Conservation (phyloP, 2,329 filamentous ascomycete species). For the Gnomoniopsis smithogilvyi region DNA sequence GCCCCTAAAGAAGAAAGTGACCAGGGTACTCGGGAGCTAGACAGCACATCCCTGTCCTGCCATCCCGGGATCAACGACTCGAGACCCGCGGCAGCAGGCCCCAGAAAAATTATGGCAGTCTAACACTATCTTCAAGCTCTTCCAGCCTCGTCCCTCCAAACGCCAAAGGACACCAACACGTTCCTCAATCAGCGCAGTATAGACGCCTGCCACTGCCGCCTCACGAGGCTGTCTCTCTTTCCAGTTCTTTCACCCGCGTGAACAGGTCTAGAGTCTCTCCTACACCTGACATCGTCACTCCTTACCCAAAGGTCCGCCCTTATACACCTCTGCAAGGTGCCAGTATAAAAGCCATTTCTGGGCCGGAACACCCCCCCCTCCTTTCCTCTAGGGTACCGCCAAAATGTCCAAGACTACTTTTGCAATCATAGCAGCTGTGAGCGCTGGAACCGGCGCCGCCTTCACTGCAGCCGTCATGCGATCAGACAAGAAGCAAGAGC, state of each 20-base stretch:
- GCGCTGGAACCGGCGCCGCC: constrained; percentile 73
- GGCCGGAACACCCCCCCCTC: background rate
- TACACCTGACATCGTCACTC: constrained; percentile 17
- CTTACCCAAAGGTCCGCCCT: background rate
- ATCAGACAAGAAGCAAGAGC: constrained; percentile 37
- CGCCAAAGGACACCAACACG: background rate
- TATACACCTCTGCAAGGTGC: background rate
- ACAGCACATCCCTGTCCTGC: no score
- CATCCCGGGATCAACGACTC: background rate
- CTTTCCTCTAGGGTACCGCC: constrained; percentile 17
- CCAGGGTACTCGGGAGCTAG: no score
- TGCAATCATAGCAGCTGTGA: constrained; percentile 71
- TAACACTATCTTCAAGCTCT: no score
- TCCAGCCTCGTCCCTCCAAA: background rate
- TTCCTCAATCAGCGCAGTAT: background rate
- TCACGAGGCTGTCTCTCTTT: constrained; percentile 14
- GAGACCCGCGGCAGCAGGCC: constrained; percentile 3
- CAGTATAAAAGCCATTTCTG: constrained; percentile 15
- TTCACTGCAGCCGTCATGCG: constrained; percentile 65
- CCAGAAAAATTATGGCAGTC: background rate
- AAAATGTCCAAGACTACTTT: constrained; percentile 77
- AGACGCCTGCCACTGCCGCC: background rate
- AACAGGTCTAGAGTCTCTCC: background rate
- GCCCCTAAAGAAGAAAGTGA: no score
- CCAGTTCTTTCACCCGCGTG: constrained; percentile 13